Base-by-base conservation (phyloP, 768 basidiomycete species). In the Mycena olivaceomarginata region DNA sequence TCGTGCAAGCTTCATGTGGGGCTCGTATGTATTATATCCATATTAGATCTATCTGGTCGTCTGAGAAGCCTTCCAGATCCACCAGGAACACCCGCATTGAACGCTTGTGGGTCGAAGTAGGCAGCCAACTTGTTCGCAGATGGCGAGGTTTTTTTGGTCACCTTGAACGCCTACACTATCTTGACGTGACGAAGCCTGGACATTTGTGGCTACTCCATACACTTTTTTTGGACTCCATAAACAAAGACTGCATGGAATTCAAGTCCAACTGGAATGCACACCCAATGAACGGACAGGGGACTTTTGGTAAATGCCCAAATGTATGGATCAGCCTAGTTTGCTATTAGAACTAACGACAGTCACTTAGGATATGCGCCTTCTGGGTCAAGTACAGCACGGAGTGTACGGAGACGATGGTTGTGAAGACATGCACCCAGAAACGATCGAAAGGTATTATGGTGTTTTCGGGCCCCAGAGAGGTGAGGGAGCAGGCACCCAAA, bases 151-250 rank as follows among this genome's bases (percentile, higher is more conserved):
- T 8, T 60, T 60, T 11, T n/a, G 39, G 15, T 31, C 59, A 31
- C 37, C 59, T 60, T 4, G 59, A 60, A 37, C 25, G 59, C 15
- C 13, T 60, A 3, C 59, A 60, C 18, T 37, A 39, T 60, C 59
- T 60, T 13, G 59, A 60, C 39, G 31, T 39, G 13, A 16, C 6
- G 12, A 60, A 60, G 37, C 59, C 59, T 3, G 5, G 48, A 6
- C 88, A 89, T 72, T 76, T 88, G 0, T 89, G 89, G 89, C 82
- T 90, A 0, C 79, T 90, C 1, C 86, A 88, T n/a, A 9, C 4
- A 7, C 74, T 87, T 2, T 88, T 87, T 4, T 63, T n/a, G 72
- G 59, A 60, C 15, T 1, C 37, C 11, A 60, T 60, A 37, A 31
- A 16, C n/a, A n/a, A n/a, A n/a, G 31, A 37, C 39, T 37, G 59